Conservation (phyloP, 2,329 filamentous ascomycete species). For the Phialocephala sp. region DNA sequence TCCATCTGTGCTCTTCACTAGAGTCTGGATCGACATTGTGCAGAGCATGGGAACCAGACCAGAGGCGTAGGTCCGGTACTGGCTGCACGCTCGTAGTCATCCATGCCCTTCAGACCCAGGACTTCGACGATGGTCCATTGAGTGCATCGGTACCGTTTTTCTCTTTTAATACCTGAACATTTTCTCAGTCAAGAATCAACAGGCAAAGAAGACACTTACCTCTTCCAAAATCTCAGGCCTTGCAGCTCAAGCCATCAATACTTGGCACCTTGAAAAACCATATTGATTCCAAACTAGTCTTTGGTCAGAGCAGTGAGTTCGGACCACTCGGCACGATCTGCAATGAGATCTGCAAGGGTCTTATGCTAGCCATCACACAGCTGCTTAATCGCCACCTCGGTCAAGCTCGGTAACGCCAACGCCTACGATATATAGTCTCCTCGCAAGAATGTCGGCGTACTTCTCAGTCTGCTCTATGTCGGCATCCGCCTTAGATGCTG, state of each 20-base stretch:
- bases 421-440: slow-evolving; percentile 5
- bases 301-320: slow-evolving; percentile 12
- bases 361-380: not conserved
- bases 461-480: slow-evolving; percentile 12
- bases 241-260: too few relatives aligned
- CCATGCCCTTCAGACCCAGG: slow-evolving; percentile 18
- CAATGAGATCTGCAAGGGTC: not conserved
- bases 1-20: slow-evolving; percentile 8
- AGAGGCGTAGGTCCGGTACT: slow-evolving; percentile 10
- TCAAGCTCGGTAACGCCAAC: slow-evolving; percentile 10
- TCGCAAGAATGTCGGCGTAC: slow-evolving; percentile 5
- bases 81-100: slow-evolving; percentile 21
- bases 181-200: not conserved
- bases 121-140: slow-evolving; percentile 10
- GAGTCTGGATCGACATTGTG: slow-evolving; percentile 4
- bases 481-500: slow-evolving; percentile 11
- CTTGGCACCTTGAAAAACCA: slow-evolving; percentile 7
- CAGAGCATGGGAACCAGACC: slow-evolving; percentile 4
- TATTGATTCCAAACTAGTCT: slow-evolving; percentile 6
- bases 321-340: not conserved
- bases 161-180: not conserved
- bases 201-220: not conserved
- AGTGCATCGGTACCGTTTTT: slow-evolving; percentile 18
- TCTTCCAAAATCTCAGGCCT: slow-evolving; percentile 9
- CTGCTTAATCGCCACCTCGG: slow-evolving; percentile 1